A percentile compares a stretch with the other conserved stretches of the same genome.
Conservation (phyloP, 2,329 filamentous ascomycete species). For the Sclerotinia glacialis region DNA sequence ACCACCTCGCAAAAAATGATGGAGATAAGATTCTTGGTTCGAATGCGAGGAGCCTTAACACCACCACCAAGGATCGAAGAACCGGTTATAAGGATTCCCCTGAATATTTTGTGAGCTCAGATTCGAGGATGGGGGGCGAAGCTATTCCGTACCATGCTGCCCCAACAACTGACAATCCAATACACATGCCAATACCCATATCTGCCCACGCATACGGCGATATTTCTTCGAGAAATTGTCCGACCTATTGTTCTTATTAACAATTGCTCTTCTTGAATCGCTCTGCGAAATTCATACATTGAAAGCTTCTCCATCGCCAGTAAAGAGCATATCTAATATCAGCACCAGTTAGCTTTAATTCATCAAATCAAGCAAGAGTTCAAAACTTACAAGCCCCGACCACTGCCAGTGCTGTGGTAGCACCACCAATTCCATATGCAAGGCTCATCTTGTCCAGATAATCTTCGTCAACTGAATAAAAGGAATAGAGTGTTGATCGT, state of each 20-base stretch:
- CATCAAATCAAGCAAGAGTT: constrained; percentile 19
- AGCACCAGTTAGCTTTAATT: constrained; percentile 32
- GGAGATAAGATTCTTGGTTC: constrained; percentile 98
- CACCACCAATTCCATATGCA: constrained; percentile 66
- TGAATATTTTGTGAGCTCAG: constrained; percentile 42
- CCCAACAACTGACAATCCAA: constrained; percentile 92
- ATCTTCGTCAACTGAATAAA: constrained; percentile 8
- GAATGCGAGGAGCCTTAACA: constrained; percentile 93
- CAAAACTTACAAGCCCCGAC: constrained; percentile 75
- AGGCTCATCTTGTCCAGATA: constrained; percentile 60
- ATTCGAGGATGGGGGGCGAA: constrained; percentile 1
- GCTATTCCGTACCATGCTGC: constrained; percentile 75
- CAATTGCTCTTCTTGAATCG: not conserved
- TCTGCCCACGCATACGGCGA: constrained; percentile 94
- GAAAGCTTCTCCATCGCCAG: constrained; percentile 91
- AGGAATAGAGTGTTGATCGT: constrained; percentile 10
- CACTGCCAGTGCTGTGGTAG: constrained; percentile 65
- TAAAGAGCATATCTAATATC: constrained; percentile 95
- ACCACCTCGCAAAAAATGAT: constrained; percentile 99
- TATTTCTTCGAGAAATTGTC: constrained; percentile 88
- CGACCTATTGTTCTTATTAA: constrained; percentile 57
- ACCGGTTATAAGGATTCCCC: constrained; percentile 98
- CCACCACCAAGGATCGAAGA: constrained; percentile 96
- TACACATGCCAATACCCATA: constrained; percentile 88
- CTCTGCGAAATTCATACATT: constrained; percentile 60